phyloP scores from a whole-genome alignment of 2,329 filamentous ascomycete species.

The Monilinia fructicola region DNA sequence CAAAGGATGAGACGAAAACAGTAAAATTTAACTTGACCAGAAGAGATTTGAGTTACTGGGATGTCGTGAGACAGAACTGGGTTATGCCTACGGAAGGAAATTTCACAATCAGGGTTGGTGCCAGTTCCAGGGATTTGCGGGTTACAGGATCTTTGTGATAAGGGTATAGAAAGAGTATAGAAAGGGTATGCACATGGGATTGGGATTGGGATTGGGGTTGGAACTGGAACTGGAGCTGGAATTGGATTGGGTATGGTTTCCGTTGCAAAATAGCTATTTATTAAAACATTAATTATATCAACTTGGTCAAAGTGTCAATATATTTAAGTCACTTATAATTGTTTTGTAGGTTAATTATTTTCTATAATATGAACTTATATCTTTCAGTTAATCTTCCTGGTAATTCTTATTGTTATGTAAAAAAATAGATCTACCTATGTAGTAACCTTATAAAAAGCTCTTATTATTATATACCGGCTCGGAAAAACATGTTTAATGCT shows the following conservation, averaged over 20 bases:
- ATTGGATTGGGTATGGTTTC: not conserved
- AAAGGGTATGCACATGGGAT: not conserved
- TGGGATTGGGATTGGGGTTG: not conserved
- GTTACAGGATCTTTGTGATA: constrained; percentile 31
- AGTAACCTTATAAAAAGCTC: too few species aligned
- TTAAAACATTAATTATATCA: too few species aligned
- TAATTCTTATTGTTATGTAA: too few species aligned
- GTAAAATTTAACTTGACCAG: constrained; percentile 55
- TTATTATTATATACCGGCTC: too few species aligned
- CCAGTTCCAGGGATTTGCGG: constrained; percentile 42
- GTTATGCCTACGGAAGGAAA: constrained; percentile 52
- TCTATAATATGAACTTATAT: too few species aligned
- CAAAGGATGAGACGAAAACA: constrained; percentile 47
- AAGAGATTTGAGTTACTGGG: constrained; percentile 66
- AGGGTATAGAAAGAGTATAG: not conserved
- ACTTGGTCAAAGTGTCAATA: fast-evolving
- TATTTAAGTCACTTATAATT: not conserved
- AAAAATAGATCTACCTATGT: too few species aligned
- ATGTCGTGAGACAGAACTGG: constrained; percentile 62
- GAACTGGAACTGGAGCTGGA: not conserved
- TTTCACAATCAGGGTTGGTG: constrained; percentile 46
- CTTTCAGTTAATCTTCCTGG: too few species aligned
- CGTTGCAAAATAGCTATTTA: not conserved
- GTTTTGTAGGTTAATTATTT: not conserved
- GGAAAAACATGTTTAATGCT: too few species aligned